Evolutionary conservation across 129 eudicot genomes (phyloP), one percentile per base, ranked within the genome.

Genomic region (Escallonia rubra): DNA sequence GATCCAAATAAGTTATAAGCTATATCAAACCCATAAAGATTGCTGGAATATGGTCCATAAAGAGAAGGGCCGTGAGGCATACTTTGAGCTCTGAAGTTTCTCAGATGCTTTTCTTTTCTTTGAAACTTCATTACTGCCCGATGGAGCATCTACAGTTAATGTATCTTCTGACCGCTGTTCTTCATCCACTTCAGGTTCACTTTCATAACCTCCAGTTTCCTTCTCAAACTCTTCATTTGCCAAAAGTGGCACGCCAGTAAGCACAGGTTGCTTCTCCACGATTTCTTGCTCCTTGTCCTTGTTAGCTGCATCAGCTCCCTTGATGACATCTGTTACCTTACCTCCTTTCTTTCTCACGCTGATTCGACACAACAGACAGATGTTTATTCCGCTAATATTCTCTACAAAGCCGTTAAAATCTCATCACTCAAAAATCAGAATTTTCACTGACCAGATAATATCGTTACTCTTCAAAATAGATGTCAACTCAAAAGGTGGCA

Each of bases 221-320:
- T 85, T 81, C 41, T 79, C 95, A 78, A 85, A 90, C 74, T 89
- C 97, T 72, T 83, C 90, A 83, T 89, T 94, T 7, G 96, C 90
- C 68, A 90, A 75, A 75, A 94, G 93, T 65, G 78, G 73, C 48
- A 78, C 57, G 57, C 76, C 90, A 50, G 68, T 69, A 67, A 78
- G 70, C 55, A 81, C 64, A 63, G 88, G 79, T 73, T 77, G 79
- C 74, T 68, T 72, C 81, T 76, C 74, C 66, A 63, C 71, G 48
- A 59, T 39, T 41, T 78, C 66, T 60, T 43, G 57, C 66, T 69
- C 79, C 60, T 74, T 74, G 51, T 78, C 80, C 70, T 62, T 56
- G 69, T 71, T 66, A 41, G 66, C 53, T n/a, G 46, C 71, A 70
- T 80, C 71, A 10, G 56, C 79, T 66, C 73, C 87, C 72, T 76